Base-by-base conservation (phyloP, 1,284 basidiomycete species). In the Austroboletus rostrupii region DNA sequence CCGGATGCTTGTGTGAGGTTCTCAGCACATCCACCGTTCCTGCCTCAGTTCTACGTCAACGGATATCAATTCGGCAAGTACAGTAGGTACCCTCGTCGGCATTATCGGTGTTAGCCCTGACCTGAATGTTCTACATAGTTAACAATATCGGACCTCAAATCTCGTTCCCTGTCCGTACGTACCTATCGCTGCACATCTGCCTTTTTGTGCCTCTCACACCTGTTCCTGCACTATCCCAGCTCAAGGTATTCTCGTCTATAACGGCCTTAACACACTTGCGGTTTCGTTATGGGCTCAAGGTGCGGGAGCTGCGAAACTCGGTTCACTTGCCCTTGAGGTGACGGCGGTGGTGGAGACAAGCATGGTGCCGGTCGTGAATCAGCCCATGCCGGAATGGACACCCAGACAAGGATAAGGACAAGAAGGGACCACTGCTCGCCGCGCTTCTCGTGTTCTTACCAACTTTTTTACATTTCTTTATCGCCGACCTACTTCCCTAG, bases 171-270 rank as follows among this genome's bases (percentile, higher is more conserved):
- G 61, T 62, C 32, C 59, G 61, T 65, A 51, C 43, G 61, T 60
- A 37, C 26, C 21, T 28, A 1, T 16, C 12, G 6, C 23, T 21
- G 4, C 12, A 5, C 17, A 8, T 36, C 11, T 19, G 19, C 35
- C 14, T 21, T 19, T 36, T 45, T 19, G 13, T 21, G 16, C 14
- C 11, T 17, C 8, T 61, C n/a, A 62, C 29, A 17, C 35, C 10
- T 20, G 7, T 16, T 17, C 26, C 5, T 19, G 9, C 13, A 13
- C 23, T 43, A 26, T 7, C n/a, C 11, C 48, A 76, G 75, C 77
- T 3, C 71, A 78, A 67, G 77, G 77, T 16, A 76, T 79, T 51
- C 54, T 78, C 38, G 72, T 77, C 46, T 76, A 77, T 51, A 68
- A 72, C n/a, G 76, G 77, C 17, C 49, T 35, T 14, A 78, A 78